Conservation (phyloP, 176 grass and related monocot genomes). For the Aegilops sharonensis region DNA sequence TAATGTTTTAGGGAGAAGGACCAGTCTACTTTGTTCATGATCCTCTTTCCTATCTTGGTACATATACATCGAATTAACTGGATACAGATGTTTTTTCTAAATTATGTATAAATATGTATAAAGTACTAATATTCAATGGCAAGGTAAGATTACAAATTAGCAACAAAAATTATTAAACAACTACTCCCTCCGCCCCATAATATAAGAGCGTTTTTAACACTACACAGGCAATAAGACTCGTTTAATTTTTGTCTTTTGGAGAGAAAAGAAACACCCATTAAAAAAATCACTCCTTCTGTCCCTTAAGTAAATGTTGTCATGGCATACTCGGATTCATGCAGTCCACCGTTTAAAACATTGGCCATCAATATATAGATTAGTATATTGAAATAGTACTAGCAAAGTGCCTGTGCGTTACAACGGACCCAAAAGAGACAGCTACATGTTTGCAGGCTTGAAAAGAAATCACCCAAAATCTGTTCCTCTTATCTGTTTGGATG, state of each 20-base stretch:
- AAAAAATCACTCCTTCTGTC: neutral
- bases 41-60: neutral
- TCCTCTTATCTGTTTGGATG: neutral
- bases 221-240: neutral
- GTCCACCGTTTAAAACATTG: neutral
- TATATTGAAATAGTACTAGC: neutral
- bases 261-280: neutral
- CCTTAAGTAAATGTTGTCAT: neutral
- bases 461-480: neutral
- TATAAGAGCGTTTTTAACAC: neutral
- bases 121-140: neutral
- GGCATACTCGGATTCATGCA: neutral
- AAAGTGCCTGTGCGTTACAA: neutral
- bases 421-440: neutral
- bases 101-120: neutral
- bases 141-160: constrained; percentile 10
- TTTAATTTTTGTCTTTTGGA: neutral
- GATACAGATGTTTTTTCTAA: neutral
- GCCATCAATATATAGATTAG: neutral
- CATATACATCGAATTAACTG: neutral
- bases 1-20: neutral
- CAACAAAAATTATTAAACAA: constrained; percentile 27
- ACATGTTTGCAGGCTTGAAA: neutral
- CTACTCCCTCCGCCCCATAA: too few species aligned
- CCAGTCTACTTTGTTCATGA: neutral